Conservation (phyloP, 108 stramenopile species). For the Fistulifera solaris region DNA sequence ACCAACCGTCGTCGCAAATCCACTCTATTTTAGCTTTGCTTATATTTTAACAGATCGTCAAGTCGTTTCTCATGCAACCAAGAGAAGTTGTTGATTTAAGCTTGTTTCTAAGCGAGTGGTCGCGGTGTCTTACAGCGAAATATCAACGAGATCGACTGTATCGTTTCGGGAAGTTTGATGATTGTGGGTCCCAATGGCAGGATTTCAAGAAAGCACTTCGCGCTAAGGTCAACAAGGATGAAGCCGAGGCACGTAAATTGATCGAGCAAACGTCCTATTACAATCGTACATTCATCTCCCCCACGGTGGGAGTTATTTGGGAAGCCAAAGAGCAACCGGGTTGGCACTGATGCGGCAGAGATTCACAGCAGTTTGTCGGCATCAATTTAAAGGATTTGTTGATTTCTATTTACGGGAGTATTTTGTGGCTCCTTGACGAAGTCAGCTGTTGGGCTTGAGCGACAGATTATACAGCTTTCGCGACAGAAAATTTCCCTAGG, state of each 20-base stretch:
- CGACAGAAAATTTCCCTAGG: too few relatives aligned
- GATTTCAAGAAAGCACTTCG: conserved; percentile 59
- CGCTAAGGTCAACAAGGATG: conserved; percentile 44
- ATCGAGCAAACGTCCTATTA: conserved; percentile 51
- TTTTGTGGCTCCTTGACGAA: too few relatives aligned
- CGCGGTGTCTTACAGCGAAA: conserved; percentile 51
- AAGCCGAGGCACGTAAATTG: conserved; percentile 35
- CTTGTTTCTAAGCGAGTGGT: conserved; percentile 64
- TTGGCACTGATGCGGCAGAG: conserved; percentile 30
- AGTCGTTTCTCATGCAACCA: conserved; percentile 14
- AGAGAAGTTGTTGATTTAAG: conserved; percentile 22
- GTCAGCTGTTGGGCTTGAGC: too few relatives aligned
- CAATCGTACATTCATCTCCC: conserved; percentile 46
- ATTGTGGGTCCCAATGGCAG: conserved; percentile 52
- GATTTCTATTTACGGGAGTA: too few relatives aligned
- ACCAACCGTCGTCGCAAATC: too few relatives aligned
- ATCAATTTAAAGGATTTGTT: background rate
- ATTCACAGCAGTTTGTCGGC: background rate
- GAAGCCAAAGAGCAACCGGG: conserved; percentile 71
- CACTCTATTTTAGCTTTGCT: too few relatives aligned
- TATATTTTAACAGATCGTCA: too few relatives aligned
- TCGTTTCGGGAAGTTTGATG: conserved; percentile 63
- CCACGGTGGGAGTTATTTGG: conserved; percentile 80
- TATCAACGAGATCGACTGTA: conserved; percentile 71
- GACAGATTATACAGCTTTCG: too few relatives aligned